Evolutionary conservation across 148 eudicot species (phyloP).

Genomic region (Amaranthus palmeri): DNA sequence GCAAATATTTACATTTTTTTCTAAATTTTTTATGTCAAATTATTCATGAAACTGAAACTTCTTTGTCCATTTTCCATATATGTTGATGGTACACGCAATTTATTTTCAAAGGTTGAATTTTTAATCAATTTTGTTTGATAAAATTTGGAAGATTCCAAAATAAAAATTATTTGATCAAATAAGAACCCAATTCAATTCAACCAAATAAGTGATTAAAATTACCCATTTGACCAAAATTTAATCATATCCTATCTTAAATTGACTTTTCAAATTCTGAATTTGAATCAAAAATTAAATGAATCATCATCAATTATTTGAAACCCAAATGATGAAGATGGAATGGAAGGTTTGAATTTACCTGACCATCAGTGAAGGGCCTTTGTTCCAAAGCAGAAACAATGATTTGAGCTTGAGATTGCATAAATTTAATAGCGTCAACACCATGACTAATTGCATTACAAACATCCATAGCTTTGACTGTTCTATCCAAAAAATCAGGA

Average conservation of each 20-base stretch:
- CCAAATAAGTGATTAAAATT: too few species aligned
- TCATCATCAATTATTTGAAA: background rate
- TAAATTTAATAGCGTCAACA: conserved; percentile 48
- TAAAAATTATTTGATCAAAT: background rate
- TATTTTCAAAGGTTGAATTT: background rate
- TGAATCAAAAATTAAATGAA: too few species aligned
- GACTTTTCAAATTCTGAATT: too few species aligned
- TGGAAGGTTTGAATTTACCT: conserved; percentile 26
- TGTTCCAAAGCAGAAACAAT: conserved; percentile 59
- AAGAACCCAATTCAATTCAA: background rate
- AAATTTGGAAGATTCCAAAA: background rate
- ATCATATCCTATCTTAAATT: background rate
- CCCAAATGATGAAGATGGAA: background rate
- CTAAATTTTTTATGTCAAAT: background rate
- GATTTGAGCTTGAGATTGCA: conserved; percentile 60
- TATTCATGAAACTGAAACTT: too few species aligned
- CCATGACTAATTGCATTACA: conserved; percentile 80
- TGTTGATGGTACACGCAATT: background rate
- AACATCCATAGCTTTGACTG: conserved; percentile 69
- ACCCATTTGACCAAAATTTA: background rate
- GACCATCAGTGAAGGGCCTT: conserved; percentile 67
- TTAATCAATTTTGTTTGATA: background rate
- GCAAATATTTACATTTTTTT: background rate
- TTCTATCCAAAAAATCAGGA: conserved; percentile 63
- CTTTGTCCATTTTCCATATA: background rate